Evolutionary conservation across 1,139 yeast species (phyloP).

Genomic region (Yamadazyma diospyri): DNA sequence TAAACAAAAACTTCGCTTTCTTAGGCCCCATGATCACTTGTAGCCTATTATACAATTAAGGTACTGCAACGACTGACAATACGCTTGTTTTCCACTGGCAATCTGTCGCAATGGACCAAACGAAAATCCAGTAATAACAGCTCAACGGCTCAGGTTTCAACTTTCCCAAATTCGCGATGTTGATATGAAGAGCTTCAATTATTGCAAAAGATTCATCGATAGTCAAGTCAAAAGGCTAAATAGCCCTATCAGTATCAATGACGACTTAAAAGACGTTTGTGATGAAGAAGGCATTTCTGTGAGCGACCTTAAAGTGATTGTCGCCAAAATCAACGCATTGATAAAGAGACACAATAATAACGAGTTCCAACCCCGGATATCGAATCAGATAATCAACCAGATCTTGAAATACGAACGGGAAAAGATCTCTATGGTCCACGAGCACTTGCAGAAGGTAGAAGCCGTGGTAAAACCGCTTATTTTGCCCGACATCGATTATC

Average conservation of each 20-base stretch:
- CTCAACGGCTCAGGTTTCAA: too few species aligned
- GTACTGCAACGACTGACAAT: too few species aligned
- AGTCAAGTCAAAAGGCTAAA: constrained; percentile 22
- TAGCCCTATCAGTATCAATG: constrained; percentile 22
- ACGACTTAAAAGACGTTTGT: constrained; percentile 14
- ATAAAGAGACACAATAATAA: constrained; percentile 28
- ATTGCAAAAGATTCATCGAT: constrained; percentile 31
- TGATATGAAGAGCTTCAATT: constrained; percentile 10
- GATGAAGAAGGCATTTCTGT: constrained; percentile 17
- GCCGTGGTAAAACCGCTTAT: constrained; percentile 27
- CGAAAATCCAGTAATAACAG: too few species aligned
- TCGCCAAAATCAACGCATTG: constrained; percentile 26
- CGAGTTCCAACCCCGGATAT: constrained; percentile 28
- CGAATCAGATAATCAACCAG: constrained; percentile 36
- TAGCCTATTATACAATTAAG: too few species aligned
- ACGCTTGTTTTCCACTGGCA: too few species aligned
- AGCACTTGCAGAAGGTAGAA: constrained; percentile 22
- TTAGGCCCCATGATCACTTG: constrained; percentile 3
- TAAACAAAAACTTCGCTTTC: constrained; percentile 22
- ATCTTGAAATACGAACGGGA: constrained; percentile 31
- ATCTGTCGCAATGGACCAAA: too few species aligned
- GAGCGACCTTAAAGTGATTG: constrained; percentile 20
- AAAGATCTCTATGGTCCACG: constrained; percentile 26
- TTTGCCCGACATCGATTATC: constrained; percentile 21
- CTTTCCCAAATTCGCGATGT: too few species aligned